Conservation (phyloP, 2,329 filamentous ascomycete genomes). For the Emmonsia crescens region DNA sequence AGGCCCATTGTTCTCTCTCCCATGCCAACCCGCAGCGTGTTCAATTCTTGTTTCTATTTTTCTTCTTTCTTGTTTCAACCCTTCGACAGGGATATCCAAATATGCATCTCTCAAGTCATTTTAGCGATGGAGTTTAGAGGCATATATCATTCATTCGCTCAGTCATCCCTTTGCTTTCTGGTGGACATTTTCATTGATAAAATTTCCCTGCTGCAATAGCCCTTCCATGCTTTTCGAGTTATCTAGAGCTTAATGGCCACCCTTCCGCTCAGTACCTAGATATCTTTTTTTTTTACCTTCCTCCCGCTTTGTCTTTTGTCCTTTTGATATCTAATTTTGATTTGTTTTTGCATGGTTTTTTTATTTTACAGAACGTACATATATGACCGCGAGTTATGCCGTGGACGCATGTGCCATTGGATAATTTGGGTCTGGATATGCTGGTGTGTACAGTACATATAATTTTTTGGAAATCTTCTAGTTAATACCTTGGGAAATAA, state of each 20-base stretch:
- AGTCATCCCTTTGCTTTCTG: background rate
- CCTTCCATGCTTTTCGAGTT: background rate
- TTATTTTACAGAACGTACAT: background rate
- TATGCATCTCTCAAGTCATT: constrained; percentile 8
- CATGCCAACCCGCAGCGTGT: background rate
- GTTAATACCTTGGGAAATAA: background rate
- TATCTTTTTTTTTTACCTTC: background rate
- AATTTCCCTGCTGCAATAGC: background rate
- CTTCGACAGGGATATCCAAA: background rate
- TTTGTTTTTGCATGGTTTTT: background rate
- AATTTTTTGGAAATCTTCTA: background rate
- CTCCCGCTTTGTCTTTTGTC: background rate
- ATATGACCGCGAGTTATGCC: background rate
- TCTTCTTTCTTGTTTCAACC: background rate
- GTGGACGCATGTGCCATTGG: background rate
- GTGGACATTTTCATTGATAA: background rate
- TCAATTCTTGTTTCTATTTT: constrained; percentile 3
- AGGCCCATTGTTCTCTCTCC: background rate
- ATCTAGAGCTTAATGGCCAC: background rate
- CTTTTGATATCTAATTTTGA: background rate
- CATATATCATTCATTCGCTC: constrained; percentile 4
- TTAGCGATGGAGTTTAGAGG: constrained; percentile 10
- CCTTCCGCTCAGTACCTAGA: background rate
- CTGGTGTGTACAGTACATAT: background rate
- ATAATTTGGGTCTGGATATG: background rate